Base-by-base conservation (phyloP, 2,329 filamentous ascomycete species). In the Fusarium goolgardi region DNA sequence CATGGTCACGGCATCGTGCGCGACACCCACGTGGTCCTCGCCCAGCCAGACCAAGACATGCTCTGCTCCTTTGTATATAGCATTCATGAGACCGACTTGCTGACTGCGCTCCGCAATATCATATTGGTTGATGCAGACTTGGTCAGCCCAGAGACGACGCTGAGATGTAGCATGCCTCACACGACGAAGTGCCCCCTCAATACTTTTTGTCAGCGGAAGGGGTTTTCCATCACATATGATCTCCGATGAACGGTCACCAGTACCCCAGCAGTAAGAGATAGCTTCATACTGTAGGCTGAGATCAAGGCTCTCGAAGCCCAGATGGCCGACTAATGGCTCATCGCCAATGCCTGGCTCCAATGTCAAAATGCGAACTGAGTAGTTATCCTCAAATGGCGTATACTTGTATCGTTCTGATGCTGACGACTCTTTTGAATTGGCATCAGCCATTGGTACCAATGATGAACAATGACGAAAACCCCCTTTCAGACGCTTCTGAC, bases 51-150 rank as follows among this genome's bases (percentile, higher is more conserved):
- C 76, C 29, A 79, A 58, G 10, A 79, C 73, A 23, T 69, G 73
- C 4, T 64, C 37, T 6, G 79, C 78, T 32, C 73, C 74, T 40
- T 75, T 73, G 57, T 79, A 81, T 11, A 81, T 75, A 12, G 71
- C 67, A 45, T 78, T 77, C 79, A 81, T 81, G 18, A 81, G 57
- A 32, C 68, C 68, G n/a, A 81, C 78, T 71, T 81, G 79, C 8
- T 69, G 69, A 49, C 74, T 75, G 40, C 78, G 74, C 62, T 81
- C 79, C 4, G 58, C 63, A 18, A 76, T 66, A 44, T 81, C 75
- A 5, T 73, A 71, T 59, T 81, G 79, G 56, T 81, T 79, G 56
- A 81, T 80, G 65, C 79, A 81, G 41, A 81, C 70, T 66, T 81
- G 79, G 37, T 81, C 79, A 5, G 80, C 76, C 79, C 79, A 81